phyloP scores from a whole-genome alignment of 1,284 basidiomycete genomes.

The Moesziomyces sp. region DNA sequence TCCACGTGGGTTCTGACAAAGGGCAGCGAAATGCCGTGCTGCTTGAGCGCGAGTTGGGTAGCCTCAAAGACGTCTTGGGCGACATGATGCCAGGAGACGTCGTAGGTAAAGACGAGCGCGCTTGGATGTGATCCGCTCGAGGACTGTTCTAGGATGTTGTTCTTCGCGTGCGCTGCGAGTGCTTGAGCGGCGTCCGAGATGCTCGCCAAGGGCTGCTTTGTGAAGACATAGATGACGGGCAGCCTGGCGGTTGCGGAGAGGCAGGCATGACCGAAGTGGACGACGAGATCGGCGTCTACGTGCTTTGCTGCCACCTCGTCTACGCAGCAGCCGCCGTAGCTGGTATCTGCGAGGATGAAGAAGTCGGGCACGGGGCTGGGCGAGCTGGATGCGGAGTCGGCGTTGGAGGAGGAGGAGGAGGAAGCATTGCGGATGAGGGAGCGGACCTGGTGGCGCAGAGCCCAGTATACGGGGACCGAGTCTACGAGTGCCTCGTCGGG shows the following conservation, averaged over 20 bases:
- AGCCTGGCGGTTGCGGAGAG: slow-evolving; percentile 81
- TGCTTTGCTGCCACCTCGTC: slow-evolving; percentile 96
- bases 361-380: slow-evolving; percentile 66
- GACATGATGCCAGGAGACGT: slow-evolving; percentile 79
- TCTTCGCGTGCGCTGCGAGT: slow-evolving; percentile 27
- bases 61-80: slow-evolving; percentile 33
- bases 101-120: slow-evolving; percentile 76
- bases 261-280: slow-evolving; percentile 98
- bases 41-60: slow-evolving; percentile 69
- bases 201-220: slow-evolving; percentile 72
- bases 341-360: slow-evolving; percentile 94
- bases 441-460: slow-evolving; percentile 74
- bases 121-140: slow-evolving; percentile 32
- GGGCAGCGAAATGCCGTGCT: slow-evolving; percentile 28
- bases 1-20: slow-evolving; percentile 52
- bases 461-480: slow-evolving; percentile 85
- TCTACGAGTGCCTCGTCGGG: slow-evolving; percentile 91
- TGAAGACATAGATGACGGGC: slow-evolving; percentile 86
- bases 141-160: slow-evolving; percentile 1
- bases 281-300: slow-evolving; percentile 87
- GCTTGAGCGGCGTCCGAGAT: slow-evolving; percentile 67
- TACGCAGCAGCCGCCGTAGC: slow-evolving; percentile 97
- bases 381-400: slow-evolving; percentile 8
- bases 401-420: too few species aligned
- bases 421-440: background rate